These are phyloP conservation scores for Lasiodiplodia sp. DNA, from an alignment of 2,329 filamentous ascomycete genomes.

Conservation along the genomic window DNA sequence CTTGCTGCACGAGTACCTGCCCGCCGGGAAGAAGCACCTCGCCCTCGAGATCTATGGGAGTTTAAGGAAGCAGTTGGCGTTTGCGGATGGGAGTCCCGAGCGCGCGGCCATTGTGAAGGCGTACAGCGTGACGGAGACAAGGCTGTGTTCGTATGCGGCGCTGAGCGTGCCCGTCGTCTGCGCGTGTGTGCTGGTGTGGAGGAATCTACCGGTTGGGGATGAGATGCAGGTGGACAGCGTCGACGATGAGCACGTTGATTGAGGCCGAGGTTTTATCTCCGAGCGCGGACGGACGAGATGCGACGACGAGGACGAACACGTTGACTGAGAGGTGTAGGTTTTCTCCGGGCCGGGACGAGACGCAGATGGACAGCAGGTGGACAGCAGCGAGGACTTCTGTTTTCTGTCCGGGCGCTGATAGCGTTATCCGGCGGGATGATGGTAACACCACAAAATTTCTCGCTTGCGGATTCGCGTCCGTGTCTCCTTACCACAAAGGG, in stretches of 20 bases:
- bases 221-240: neutral
- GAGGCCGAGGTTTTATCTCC: neutral
- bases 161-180: constrained; percentile 35
- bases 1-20: constrained; percentile 57
- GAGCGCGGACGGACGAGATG: neutral
- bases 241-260: neutral
- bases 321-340: neutral
- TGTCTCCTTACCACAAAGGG: too few relatives aligned
- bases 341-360: neutral
- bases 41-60: constrained; percentile 57
- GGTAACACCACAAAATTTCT: too few relatives aligned
- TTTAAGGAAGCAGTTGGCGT: constrained; percentile 62
- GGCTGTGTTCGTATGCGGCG: constrained; percentile 47
- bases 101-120: constrained; percentile 51
- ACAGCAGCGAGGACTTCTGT: too few relatives aligned
- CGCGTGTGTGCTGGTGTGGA: constrained; percentile 15
- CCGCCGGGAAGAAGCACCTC: constrained; percentile 51
- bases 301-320: neutral
- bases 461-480: too few relatives aligned
- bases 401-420: too few relatives aligned
- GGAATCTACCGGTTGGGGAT: constrained; percentile 11
- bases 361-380: neutral
- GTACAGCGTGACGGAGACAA: constrained; percentile 36
- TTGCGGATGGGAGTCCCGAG: constrained; percentile 57
- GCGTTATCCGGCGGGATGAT: too few relatives aligned